Evolutionary conservation across 192 early-diverging fungal genomes (phyloP).

Genomic region (Mortierella claussenii): DNA sequence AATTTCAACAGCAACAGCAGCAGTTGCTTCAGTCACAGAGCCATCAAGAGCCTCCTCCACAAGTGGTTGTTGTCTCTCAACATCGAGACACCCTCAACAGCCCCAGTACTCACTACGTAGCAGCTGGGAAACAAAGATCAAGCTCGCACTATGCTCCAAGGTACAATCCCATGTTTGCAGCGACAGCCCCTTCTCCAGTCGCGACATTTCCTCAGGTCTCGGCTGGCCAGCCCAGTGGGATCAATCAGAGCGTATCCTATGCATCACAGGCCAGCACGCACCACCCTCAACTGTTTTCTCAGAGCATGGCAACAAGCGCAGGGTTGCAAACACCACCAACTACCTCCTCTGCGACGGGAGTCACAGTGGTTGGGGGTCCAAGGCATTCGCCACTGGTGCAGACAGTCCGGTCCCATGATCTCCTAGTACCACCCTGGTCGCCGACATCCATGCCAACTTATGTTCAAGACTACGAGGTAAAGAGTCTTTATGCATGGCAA

Average conservation of each 20-base stretch:
- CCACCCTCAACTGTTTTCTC: not conserved
- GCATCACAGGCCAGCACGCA: not conserved
- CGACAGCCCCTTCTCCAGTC: not conserved
- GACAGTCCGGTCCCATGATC: slow-evolving; percentile 4
- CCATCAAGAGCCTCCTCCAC: too few species aligned
- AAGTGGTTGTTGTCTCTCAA: too few species aligned
- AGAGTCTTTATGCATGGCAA: too few species aligned
- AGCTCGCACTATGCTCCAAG: slow-evolving; percentile 22
- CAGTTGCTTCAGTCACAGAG: too few species aligned
- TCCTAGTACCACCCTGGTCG: slow-evolving; percentile 13
- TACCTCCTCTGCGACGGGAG: not conserved
- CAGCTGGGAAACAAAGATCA: slow-evolving; percentile 19
- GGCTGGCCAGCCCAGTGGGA: not conserved
- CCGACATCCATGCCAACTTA: slow-evolving; percentile 11
- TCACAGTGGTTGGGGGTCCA: not conserved
- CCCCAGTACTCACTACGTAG: not conserved
- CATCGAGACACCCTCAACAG: not conserved
- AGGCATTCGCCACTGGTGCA: slow-evolving; percentile 5
- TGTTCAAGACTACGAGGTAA: slow-evolving; percentile 24
- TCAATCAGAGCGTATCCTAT: not conserved
- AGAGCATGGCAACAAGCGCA: not conserved
- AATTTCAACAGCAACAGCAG: slow-evolving; percentile 12
- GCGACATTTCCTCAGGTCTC: not conserved
- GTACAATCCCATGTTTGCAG: slow-evolving; percentile 19
- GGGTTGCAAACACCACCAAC: slow-evolving; percentile 3